Evolutionary conservation across 805 yeast genomes (phyloP), one percentile per base, ranked within the genome.

Genomic region (Saccharomycopsis javanensis): DNA sequence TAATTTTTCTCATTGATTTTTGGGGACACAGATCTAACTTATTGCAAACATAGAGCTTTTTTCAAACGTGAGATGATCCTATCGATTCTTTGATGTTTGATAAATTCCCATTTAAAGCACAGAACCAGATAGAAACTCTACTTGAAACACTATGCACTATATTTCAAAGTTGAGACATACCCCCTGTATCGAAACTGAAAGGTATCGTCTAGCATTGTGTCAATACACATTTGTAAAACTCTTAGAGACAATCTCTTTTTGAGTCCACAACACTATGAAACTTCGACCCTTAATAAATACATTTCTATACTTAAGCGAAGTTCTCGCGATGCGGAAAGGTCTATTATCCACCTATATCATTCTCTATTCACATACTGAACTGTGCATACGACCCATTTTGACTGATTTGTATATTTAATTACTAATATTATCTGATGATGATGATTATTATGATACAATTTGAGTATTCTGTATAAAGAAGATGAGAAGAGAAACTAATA

Each of bases 371-470:
- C 95, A 82, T 86, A 87, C 95, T 77, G 87, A 80, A 80, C 96
- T 87, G 89, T 92, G 98, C 91, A 92, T 85, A 82, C 99, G 96
- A 91, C 96, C 99, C 99, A 92, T 92, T 76, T 81, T 87, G 83
- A 78, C 72, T 75, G 76, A 70, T 75, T 51, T 37, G 28, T 53
- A 20, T 27, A 15, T n/a, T 31, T 25, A 42, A 42, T 42, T 42
- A 42, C 10, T 42, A 42, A 20, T 42, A 42, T 31, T 7, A 10
- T 45, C 5, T 45, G 35, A 18, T 23, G 38, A 54, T 50, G 20
- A 20, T 20, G 48, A 42, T 33, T 27, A 31, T 33, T 3, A 33
- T 10, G 13, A 20, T 51, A 18, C n/a, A n/a, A n/a, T n/a, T n/a
- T n/a, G n/a, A n/a, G n/a, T n/a, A n/a, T n/a, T n/a, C n/a, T n/a